Evolutionary conservation across 176 grass and related monocot species (phyloP).

Genomic region (Cenchrus americanus): DNA sequence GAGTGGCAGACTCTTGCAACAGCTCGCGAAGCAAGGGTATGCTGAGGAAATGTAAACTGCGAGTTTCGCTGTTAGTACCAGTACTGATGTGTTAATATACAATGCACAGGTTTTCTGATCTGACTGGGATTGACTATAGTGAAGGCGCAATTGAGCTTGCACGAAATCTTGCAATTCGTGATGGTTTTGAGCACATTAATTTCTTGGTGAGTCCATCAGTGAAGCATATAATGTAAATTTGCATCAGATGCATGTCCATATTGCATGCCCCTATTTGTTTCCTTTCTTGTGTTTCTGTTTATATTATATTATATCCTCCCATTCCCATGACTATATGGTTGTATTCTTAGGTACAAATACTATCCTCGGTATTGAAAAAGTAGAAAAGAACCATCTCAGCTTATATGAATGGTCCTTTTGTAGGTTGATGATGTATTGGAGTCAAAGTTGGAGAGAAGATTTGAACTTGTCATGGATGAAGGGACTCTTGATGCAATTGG

Average conservation of each 20-base stretch:
- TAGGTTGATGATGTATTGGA: conserved; percentile 97
- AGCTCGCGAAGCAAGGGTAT: conserved; percentile 96
- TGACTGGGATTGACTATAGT: conserved; percentile 92
- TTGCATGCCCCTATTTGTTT: neutral
- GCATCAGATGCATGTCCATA: neutral
- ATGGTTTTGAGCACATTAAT: conserved; percentile 80
- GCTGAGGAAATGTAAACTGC: conserved; percentile 28
- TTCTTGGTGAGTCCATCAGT: conserved; percentile 63
- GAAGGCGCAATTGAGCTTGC: conserved; percentile 85
- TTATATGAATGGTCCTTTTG: conserved; percentile 23
- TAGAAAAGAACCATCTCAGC: conserved; percentile 13
- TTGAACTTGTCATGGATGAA: conserved; percentile 95
- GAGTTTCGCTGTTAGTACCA: conserved; percentile 1
- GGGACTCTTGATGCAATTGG: conserved; percentile 91
- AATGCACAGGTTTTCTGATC: conserved; percentile 73
- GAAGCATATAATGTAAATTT: neutral
- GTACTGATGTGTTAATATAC: conserved; percentile 36
- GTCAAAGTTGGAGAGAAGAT: conserved; percentile 84
- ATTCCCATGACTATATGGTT: neutral
- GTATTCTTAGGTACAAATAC: conserved; percentile 17
- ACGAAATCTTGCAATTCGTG: conserved; percentile 65
- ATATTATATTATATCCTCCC: conserved; percentile 2
- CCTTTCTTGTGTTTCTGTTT: neutral
- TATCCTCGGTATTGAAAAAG: neutral
- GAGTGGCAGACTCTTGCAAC: conserved; percentile 80